Percentiles rank a stretch among this genome's conserved stretches.
Evolutionary conservation across 2,329 filamentous ascomycete species (phyloP).

Genomic region (Colletotrichum spinosum): DNA sequence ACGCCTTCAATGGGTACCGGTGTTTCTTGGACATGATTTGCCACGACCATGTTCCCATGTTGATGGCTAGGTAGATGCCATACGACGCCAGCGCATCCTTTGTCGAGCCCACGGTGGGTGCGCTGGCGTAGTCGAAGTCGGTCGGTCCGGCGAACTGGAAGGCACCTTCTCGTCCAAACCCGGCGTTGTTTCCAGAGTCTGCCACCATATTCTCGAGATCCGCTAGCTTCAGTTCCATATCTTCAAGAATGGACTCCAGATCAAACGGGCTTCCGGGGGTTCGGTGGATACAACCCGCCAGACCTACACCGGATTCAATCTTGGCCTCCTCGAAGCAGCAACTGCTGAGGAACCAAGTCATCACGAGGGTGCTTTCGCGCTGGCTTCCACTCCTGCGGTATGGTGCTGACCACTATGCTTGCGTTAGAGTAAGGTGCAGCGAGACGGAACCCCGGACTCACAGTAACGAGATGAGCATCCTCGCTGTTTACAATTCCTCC

Average conservation of each 20-base stretch:
- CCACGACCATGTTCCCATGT: conserved; percentile 13
- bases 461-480: conserved; percentile 24
- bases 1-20: neutral
- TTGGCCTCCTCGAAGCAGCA: conserved; percentile 10
- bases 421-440: neutral
- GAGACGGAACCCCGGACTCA: neutral
- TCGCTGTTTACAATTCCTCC: conserved; percentile 1
- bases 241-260: conserved; percentile 9
- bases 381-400: conserved; percentile 3
- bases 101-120: neutral
- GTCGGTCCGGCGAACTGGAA: conserved; percentile 8
- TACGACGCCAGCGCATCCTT: conserved; percentile 13
- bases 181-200: no score
- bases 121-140: neutral
- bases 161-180: neutral
- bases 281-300: conserved; percentile 18
- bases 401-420: conserved; percentile 17
- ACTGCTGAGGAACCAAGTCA: conserved; percentile 27
- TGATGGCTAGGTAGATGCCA: conserved; percentile 9
- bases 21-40: conserved; percentile 14
- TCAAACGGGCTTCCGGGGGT: conserved; percentile 20
- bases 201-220: neutral
- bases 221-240: neutral
- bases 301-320: neutral
- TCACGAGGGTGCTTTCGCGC: conserved; percentile 12